phyloP scores from a whole-genome alignment of 148 eudicot genomes.

The Vaccinium vitisidaea region DNA sequence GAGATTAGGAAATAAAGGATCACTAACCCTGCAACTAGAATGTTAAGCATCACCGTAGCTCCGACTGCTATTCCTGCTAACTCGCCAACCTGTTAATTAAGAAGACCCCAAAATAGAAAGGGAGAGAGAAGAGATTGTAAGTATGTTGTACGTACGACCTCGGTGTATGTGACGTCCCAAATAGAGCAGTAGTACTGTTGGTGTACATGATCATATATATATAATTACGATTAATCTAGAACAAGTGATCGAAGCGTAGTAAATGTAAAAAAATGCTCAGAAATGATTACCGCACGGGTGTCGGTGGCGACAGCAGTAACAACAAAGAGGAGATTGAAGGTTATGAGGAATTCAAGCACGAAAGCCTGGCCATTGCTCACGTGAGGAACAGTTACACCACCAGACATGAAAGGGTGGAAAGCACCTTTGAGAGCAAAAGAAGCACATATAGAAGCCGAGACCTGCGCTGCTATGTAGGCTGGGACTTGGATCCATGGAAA shows the following conservation, averaged over 20 bases:
- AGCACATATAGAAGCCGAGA: slow-evolving; percentile 88
- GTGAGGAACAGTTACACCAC: slow-evolving; percentile 88
- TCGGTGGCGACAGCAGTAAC: slow-evolving; percentile 97
- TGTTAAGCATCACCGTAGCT: slow-evolving; percentile 69
- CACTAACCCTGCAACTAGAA: slow-evolving; percentile 2
- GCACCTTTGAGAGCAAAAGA: slow-evolving; percentile 81
- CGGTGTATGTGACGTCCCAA: background rate
- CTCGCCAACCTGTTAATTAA: slow-evolving; percentile 72
- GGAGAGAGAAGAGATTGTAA: background rate
- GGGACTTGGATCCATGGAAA: slow-evolving; percentile 95
- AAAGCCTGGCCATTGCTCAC: slow-evolving; percentile 69
- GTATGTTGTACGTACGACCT: background rate
- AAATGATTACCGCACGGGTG: slow-evolving; percentile 66
- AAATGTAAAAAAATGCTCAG: background rate
- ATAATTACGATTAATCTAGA: background rate
- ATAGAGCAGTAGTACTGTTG: background rate
- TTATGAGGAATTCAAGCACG: slow-evolving; percentile 74
- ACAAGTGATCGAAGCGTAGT: too few relatives aligned
- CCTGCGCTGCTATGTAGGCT: slow-evolving; percentile 81
- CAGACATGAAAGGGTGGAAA: slow-evolving; percentile 82
- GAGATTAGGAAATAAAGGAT: background rate
- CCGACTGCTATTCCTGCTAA: slow-evolving; percentile 97
- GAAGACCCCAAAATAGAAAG: background rate
- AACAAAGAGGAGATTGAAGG: slow-evolving; percentile 90
- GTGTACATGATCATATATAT: background rate